A percentile compares a stretch with the other conserved stretches of the same genome.
Evolutionary conservation across 78 protist species (phyloP).

Genomic region (Trichosphaerium sp.): DNA sequence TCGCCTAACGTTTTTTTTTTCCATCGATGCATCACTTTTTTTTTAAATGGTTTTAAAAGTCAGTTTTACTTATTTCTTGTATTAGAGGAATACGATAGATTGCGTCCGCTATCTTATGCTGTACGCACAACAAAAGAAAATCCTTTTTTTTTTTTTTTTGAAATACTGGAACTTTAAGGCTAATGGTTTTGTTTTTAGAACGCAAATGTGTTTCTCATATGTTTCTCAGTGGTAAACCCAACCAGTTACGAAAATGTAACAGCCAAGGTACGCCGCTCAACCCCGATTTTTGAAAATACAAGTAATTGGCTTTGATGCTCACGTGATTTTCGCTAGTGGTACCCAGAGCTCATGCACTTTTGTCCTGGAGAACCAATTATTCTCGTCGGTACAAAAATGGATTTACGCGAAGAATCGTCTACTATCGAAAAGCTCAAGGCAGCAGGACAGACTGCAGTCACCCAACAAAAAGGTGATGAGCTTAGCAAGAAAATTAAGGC

Average conservation of each 20-base stretch:
- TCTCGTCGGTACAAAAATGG: conserved; percentile 84
- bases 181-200: too few species aligned
- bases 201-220: conserved; percentile 78
- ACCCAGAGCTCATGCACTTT: conserved; percentile 81
- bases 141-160: too few species aligned
- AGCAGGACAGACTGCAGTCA: conserved; percentile 22
- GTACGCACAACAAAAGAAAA: too few species aligned
- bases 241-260: conserved; percentile 77
- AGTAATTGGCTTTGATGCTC: too few species aligned
- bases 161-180: too few species aligned
- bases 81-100: conserved; percentile 67
- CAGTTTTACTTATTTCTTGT: conserved; percentile 37
- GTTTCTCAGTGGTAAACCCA: conserved; percentile 67
- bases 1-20: too few species aligned
- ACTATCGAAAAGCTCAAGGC: conserved; percentile 37
- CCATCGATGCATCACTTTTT: too few species aligned
- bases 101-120: conserved; percentile 78
- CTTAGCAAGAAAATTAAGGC: conserved; percentile 54
- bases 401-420: conserved; percentile 60
- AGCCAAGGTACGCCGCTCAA: conserved; percentile 40
- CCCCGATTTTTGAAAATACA: neutral
- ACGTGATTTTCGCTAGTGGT: too few species aligned
- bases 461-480: conserved; percentile 44
- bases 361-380: conserved; percentile 75
- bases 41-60: too few species aligned